phyloP scores from a whole-genome alignment of 2,329 filamentous ascomycete genomes.

The Xylaria sp. region DNA sequence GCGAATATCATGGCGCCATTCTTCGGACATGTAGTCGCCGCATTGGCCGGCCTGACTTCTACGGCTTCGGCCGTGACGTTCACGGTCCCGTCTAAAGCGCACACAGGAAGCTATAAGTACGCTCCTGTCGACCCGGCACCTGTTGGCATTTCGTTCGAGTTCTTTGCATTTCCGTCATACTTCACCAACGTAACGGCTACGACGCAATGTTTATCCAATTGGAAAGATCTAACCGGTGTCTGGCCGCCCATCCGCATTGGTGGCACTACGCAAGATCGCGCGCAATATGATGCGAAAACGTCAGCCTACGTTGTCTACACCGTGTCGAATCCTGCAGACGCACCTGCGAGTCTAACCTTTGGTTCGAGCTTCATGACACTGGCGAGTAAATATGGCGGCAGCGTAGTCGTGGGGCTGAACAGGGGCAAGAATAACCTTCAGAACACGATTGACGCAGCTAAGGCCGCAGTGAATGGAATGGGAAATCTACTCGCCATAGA shows the following conservation, averaged over 20 bases:
- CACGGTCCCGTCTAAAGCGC: conserved; percentile 47
- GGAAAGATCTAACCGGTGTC: conserved; percentile 60
- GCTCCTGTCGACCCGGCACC: conserved; percentile 55
- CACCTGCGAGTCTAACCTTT: conserved; percentile 62
- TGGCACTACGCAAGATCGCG: conserved; percentile 69
- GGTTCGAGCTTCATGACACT: conserved; percentile 64
- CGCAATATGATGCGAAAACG: conserved; percentile 59
- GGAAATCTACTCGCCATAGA: conserved; percentile 64
- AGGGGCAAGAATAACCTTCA: conserved; percentile 62
- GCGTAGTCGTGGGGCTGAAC: conserved; percentile 65
- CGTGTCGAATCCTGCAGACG: conserved; percentile 59
- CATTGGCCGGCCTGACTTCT: conserved; percentile 32
- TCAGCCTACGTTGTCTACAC: conserved; percentile 62
- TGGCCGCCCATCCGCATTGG: conserved; percentile 67
- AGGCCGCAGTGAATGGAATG: conserved; percentile 57
- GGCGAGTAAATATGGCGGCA: conserved; percentile 60
- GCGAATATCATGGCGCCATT: conserved; percentile 18
- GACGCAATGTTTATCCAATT: conserved; percentile 62
- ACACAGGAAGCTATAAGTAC: conserved; percentile 44
- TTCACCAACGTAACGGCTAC: conserved; percentile 63
- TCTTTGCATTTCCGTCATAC: conserved; percentile 67
- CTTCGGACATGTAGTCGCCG: conserved; percentile 20
- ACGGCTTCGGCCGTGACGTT: conserved; percentile 48
- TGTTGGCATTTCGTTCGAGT: conserved; percentile 63
- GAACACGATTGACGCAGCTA: conserved; percentile 66